phyloP scores from a whole-genome alignment of 257 asterid species.

The Rehmannia glutinosa region DNA sequence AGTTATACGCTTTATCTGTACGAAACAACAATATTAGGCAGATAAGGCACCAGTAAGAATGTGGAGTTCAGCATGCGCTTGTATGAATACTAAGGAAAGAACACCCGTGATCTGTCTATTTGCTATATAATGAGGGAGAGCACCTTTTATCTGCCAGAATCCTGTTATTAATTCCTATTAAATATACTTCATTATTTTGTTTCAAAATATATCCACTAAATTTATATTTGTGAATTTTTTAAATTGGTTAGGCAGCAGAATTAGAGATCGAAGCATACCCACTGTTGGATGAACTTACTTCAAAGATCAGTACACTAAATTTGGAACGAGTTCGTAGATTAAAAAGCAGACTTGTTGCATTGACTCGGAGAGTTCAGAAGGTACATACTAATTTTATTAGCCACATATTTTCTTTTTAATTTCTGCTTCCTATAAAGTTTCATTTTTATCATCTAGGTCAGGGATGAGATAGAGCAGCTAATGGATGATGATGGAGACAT shows the following conservation, averaged over 20 bases:
- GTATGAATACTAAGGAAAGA: no score
- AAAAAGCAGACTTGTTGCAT: constrained; percentile 95
- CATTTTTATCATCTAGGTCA: constrained; percentile 56
- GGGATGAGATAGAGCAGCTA: constrained; percentile 98
- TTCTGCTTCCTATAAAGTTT: constrained; percentile 18
- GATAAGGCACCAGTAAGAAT: no score
- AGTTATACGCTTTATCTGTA: no score
- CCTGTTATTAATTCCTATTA: not conserved
- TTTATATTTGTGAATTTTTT: constrained; percentile 10
- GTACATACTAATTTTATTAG: constrained; percentile 26
- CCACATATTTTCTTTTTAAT: constrained; percentile 10
- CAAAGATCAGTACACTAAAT: constrained; percentile 92
- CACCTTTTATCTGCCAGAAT: no score
- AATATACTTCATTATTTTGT: not conserved
- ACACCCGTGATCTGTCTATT: no score
- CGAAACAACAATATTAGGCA: no score
- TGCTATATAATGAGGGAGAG: no score
- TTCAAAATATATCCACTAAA: constrained; percentile 1
- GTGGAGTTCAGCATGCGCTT: no score
- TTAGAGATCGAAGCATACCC: constrained; percentile 99
- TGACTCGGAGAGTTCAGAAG: constrained; percentile 98
- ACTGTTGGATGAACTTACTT: constrained; percentile 90
- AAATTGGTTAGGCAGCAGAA: constrained; percentile 77
- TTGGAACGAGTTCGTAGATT: constrained; percentile 94
- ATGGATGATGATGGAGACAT: constrained; percentile 99